phyloP scores from a whole-genome alignment of 208 protist genomes.

The Wallacemonas sp. region DNA sequence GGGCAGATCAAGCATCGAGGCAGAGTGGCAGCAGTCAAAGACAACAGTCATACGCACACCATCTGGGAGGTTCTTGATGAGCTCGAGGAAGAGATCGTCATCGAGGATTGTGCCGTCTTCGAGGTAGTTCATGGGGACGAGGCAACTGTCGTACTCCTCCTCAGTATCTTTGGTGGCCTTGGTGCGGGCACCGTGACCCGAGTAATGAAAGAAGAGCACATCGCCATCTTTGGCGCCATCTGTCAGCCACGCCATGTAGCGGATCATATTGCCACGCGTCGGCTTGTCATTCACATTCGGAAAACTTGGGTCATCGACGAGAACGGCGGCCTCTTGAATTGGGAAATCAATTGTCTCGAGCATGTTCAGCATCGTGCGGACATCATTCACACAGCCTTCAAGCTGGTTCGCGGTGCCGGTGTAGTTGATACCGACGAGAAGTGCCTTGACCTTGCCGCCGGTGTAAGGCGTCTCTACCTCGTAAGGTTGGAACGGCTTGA shows the following conservation, averaged over 20 bases:
- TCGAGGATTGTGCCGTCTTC: conserved; percentile 78
- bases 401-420: conserved; percentile 58
- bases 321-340: conserved; percentile 52
- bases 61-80: conserved; percentile 70
- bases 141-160: conserved; percentile 71
- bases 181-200: conserved; percentile 76
- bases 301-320: conserved; percentile 64
- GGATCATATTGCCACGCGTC: conserved; percentile 61
- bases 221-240: conserved; percentile 67
- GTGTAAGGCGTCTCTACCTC: conserved; percentile 26
- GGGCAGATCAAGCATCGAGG: conserved; percentile 89
- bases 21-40: conserved; percentile 95
- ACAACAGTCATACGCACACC: conserved; percentile 89
- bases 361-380: conserved; percentile 47
- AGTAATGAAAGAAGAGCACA: conserved; percentile 82
- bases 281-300: conserved; percentile 43
- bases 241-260: conserved; percentile 75
- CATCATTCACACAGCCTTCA: conserved; percentile 75
- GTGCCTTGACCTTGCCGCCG: conserved; percentile 34
- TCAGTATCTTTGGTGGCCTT: conserved; percentile 44
- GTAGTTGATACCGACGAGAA: conserved; percentile 87
- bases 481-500: conserved; percentile 37
- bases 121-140: conserved; percentile 78
- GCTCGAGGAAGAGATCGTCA: conserved; percentile 84
- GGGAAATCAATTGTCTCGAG: conserved; percentile 60